Conservation (phyloP, 257 asterid species). For the Galeopsis tetrahit region DNA sequence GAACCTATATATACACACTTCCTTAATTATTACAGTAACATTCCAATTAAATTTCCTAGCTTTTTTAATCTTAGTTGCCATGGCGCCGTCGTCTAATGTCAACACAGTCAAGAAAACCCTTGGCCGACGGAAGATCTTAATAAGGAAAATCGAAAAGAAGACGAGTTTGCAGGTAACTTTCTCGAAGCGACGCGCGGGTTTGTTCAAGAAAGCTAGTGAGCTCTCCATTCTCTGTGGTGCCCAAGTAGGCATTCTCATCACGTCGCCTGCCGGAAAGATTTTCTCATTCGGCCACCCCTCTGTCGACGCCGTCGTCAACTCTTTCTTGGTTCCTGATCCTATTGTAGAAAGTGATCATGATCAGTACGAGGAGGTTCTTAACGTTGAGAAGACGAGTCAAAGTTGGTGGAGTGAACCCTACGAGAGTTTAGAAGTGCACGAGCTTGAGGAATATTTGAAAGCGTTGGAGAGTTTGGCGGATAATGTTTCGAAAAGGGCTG, state of each 20-base stretch:
- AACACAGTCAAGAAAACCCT: conserved; percentile 31
- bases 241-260: too few relatives aligned
- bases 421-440: conserved; percentile 43
- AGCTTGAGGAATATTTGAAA: conserved; percentile 44
- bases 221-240: too few relatives aligned
- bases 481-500: conserved; percentile 35
- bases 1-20: too few relatives aligned
- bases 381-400: conserved; percentile 27
- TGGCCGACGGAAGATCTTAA: conserved; percentile 45
- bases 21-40: too few relatives aligned
- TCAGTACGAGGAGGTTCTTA: conserved; percentile 39
- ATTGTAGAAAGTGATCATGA: conserved; percentile 23
- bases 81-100: too few relatives aligned
- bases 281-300: conserved; percentile 31
- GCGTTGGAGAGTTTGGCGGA: conserved; percentile 42
- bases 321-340: neutral
- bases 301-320: too few relatives aligned
- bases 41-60: too few relatives aligned
- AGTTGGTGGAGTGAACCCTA: conserved; percentile 48
- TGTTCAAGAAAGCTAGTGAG: too few relatives aligned
- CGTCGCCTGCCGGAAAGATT: conserved; percentile 39
- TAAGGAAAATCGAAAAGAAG: too few relatives aligned
- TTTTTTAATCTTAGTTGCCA: too few relatives aligned
- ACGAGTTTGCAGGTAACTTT: too few relatives aligned
- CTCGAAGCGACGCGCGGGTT: too few relatives aligned